Base-by-base conservation (phyloP, 768 basidiomycete genomes). In the Punctularia strigosozonata region DNA sequence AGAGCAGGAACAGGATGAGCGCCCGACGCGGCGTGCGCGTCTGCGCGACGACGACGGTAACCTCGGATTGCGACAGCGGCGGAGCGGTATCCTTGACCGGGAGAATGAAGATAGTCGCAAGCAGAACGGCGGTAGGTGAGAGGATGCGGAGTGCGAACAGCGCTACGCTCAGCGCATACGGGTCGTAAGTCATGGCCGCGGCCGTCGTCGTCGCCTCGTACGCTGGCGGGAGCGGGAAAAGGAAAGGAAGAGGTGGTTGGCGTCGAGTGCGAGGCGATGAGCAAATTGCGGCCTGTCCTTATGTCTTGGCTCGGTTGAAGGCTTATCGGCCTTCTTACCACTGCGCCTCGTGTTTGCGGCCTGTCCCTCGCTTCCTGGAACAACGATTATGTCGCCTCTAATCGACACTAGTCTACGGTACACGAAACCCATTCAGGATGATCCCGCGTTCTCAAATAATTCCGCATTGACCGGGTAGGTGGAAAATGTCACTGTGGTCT, bases 11-110 rank as follows among this genome's bases (percentile, higher is more conserved):
- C 34, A 91, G 67, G 53, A 97, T 89, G 43, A 78, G 59, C 30
- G 71, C 70, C 43, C 82, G 75, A 52, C 91, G 80, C 30, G 90
- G 89, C 38, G 78, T 66, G 43, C 71, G 66, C 41, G 69, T 71
- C 40, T 78, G 71, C 53, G 87, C 75, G 58, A 88, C 75, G 55
- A 89, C 84, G 38, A 79, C 61, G 26, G 77, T 84, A 53, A 89
- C 87, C 47, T 75, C 75, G 31, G 78, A 80, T 24, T 69, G 57
- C 15, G 62, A 58, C 6, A 47, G 50, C 1, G 69, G 71, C 5
- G 61, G 52, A 6, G 62, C 53, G 31, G 71, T 65, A 46, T 64
- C 69, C 31, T 65, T 57, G n/a, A n/a, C n/a, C 37, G 66, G 61
- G 43, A 81, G 45, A 31, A 86, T 65, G 42, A 81, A 77, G 39